Percentiles rank a stretch among this genome's conserved stretches.
Conservation (phyloP, 768 basidiomycete genomes). For the Ramaria rubella region DNA sequence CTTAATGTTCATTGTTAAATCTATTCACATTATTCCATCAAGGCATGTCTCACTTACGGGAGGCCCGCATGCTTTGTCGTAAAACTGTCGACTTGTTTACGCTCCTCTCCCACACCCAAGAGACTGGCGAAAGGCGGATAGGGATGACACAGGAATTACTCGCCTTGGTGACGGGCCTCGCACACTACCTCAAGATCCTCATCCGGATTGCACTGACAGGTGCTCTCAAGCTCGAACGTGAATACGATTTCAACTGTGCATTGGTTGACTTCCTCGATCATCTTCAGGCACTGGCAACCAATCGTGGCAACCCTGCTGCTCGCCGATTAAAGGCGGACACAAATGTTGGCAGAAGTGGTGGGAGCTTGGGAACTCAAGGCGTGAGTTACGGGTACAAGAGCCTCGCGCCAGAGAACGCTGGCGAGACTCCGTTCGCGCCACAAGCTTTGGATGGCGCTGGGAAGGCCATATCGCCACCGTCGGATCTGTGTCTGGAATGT, state of each 20-base stretch:
- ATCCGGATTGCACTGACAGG: slow-evolving; percentile 97
- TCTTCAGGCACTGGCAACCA: slow-evolving; percentile 83
- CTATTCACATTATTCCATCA: background rate
- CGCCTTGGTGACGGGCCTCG: slow-evolving; percentile 95
- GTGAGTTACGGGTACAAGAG: slow-evolving; percentile 92
- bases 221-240: slow-evolving; percentile 90
- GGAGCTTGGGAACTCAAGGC: slow-evolving; percentile 73
- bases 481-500: slow-evolving; percentile 89
- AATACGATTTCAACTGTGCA: slow-evolving; percentile 74
- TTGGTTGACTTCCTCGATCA: slow-evolving; percentile 90
- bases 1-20: background rate
- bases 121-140: slow-evolving; percentile 83
- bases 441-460: background rate
- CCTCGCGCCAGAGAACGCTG: slow-evolving; percentile 84
- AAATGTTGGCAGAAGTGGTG: slow-evolving; percentile 30
- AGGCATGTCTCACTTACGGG: slow-evolving; percentile 98
- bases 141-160: slow-evolving; percentile 97
- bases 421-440: slow-evolving; percentile 65
- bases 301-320: slow-evolving; percentile 74
- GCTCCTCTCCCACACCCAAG: slow-evolving; percentile 89
- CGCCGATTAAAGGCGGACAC: slow-evolving; percentile 49
- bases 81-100: slow-evolving; percentile 99
- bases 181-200: slow-evolving; percentile 98
- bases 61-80: slow-evolving; percentile 96
- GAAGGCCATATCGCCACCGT: slow-evolving; percentile 36